These are phyloP conservation scores for Leccinum obscurum DNA, from an alignment of 768 basidiomycete species.

Conservation along the genomic window DNA sequence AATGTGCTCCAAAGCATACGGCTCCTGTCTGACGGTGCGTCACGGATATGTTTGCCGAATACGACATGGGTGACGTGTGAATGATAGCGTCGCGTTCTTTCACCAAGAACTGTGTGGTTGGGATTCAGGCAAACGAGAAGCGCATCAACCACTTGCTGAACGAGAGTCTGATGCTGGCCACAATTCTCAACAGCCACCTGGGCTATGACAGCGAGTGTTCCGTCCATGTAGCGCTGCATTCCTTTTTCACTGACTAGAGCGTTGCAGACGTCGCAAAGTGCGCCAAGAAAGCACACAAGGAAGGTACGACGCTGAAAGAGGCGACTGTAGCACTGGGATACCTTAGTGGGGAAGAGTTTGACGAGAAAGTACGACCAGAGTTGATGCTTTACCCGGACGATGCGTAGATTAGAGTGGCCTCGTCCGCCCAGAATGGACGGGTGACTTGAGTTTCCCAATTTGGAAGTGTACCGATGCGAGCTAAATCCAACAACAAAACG, in stretches of 20 bases:
- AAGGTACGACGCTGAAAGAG: constrained; percentile 95
- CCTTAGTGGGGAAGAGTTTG: constrained; percentile 89
- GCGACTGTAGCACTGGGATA: constrained; percentile 88
- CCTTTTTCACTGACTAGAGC: constrained; percentile 11
- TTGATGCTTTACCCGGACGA: constrained; percentile 82
- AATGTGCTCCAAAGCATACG: constrained; percentile 97
- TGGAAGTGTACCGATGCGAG: constrained; percentile 35
- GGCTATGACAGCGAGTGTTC: constrained; percentile 92
- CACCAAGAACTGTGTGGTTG: constrained; percentile 95
- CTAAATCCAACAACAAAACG: constrained; percentile 40
- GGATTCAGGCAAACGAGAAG: constrained; percentile 95
- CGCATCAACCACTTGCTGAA: constrained; percentile 86
- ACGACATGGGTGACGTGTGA: constrained; percentile 11
- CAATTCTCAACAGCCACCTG: constrained; percentile 92
- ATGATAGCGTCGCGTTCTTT: constrained; percentile 80
- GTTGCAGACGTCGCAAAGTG: constrained; percentile 90
- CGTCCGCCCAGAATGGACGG: constrained; percentile 31
- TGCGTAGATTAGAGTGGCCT: constrained; percentile 23
- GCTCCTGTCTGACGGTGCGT: constrained; percentile 83
- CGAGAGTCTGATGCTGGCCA: constrained; percentile 97
- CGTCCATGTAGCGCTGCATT: constrained; percentile 1
- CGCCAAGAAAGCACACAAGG: constrained; percentile 99
- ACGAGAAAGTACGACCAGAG: constrained; percentile 89
- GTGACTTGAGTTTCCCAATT: constrained; percentile 30
- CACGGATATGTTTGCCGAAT: constrained; percentile 2